Evolutionary conservation across 2,329 filamentous ascomycete species (phyloP), one percentile per base, ranked within the genome.

Genomic region (Monilinia vaccinii-corymbosi): DNA sequence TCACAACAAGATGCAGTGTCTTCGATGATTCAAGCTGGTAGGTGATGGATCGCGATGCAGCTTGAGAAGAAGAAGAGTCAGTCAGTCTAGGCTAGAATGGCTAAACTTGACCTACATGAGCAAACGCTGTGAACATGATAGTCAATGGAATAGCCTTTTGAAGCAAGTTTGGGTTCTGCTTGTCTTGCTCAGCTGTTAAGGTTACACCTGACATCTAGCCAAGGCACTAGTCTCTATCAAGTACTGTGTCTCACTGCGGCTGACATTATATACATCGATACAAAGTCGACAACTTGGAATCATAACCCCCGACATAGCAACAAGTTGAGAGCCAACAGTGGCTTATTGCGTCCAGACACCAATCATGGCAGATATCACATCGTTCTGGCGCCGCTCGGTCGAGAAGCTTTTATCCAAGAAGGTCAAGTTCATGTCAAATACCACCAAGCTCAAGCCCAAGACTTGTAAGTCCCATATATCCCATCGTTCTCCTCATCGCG

Each of bases 301-400:
- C 5, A 31, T 4, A 53, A 18, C 14, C 31, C 25, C 31, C 36
- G 7, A 32, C 21, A 42, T 21, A 13, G 25, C 1, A 21, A 49
- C 7, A 6, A 5, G 16, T 58, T 18, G 52, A 47, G 46, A 52
- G 52, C 52, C 36, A 44, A 36, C n/a, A 28, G 47, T n/a, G 47
- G 28, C n/a, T 11, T 10, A 23, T 28, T 16, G 28, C 31, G 4
- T 34, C 18, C 36, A 45, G 4, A 25, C 14, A 23, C 7, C 8
- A 40, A 38, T 16, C 23, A 59, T 59, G 56, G 8, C 48, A 14
- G 56, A 59, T 44, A 11, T 18, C 14, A 50, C 60, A 56, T 51
- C 55, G 4, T 61, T 63, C 42, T 63, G 62, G 62, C 60, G 62
- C 13, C 49, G 60, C 9, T 51, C 60, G 11, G 51, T 60, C 21